phyloP scores from a whole-genome alignment of 371 early-diverging fungal genomes.

The Lichtheimia corymbifera region DNA sequence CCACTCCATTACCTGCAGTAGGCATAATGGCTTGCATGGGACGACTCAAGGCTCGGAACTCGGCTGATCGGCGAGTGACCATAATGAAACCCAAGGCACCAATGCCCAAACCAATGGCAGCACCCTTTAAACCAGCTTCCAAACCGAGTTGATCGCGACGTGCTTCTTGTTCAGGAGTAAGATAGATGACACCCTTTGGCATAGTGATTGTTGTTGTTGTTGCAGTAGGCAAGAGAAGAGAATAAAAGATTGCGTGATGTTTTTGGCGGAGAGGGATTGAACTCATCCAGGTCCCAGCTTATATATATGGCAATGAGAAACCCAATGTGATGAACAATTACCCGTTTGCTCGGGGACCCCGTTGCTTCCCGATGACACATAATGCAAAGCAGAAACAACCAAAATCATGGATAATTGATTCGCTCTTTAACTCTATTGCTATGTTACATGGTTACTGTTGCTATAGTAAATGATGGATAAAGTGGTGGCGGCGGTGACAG shows the following conservation, averaged over 20 bases:
- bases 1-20: conserved; percentile 29
- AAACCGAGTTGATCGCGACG: conserved; percentile 22
- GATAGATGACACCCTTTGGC: conserved; percentile 1
- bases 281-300: too few relatives aligned
- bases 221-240: neutral
- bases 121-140: conserved; percentile 42
- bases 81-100: conserved; percentile 41
- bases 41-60: conserved; percentile 40
- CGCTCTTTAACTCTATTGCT: too few relatives aligned
- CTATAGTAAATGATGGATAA: too few relatives aligned
- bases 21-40: conserved; percentile 44
- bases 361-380: too few relatives aligned
- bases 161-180: conserved; percentile 33
- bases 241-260: conserved; percentile 6
- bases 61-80: conserved; percentile 36
- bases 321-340: too few relatives aligned
- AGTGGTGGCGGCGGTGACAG: too few relatives aligned
- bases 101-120: conserved; percentile 44
- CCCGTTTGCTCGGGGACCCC: too few relatives aligned
- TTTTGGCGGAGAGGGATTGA: neutral
- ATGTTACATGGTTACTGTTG: too few relatives aligned
- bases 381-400: too few relatives aligned
- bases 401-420: too few relatives aligned
- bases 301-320: too few relatives aligned
- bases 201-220: conserved; percentile 2